Conservation (phyloP, 441 rosid genomes). For the Euphorbia celastroides region DNA sequence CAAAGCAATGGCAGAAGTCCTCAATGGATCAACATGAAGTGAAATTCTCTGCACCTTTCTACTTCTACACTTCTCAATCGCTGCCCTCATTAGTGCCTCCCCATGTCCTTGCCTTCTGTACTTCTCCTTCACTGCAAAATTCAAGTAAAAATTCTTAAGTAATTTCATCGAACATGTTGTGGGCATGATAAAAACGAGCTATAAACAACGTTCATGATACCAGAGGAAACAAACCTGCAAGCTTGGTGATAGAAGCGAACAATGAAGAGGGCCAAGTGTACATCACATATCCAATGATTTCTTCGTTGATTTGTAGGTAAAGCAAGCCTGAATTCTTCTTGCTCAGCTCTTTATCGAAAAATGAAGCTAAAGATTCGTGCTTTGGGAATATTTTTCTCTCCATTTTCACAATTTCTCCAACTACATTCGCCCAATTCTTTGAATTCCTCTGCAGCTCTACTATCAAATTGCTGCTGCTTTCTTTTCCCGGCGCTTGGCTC, state of each 20-base stretch:
- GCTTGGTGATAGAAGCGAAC: no score
- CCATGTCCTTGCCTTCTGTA: neutral
- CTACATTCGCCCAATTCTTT: slow-evolving; percentile 26
- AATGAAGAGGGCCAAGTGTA: no score
- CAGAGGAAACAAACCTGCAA: no score
- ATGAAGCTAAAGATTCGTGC: slow-evolving; percentile 68
- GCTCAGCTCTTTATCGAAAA: slow-evolving; percentile 59
- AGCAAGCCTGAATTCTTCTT: slow-evolving; percentile 64
- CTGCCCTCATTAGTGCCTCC: neutral
- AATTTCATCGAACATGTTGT: no score
- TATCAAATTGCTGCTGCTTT: slow-evolving; percentile 1
- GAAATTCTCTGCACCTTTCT: neutral
- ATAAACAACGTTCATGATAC: no score
- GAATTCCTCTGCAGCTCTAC: slow-evolving; percentile 51
- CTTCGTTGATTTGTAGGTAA: slow-evolving; percentile 33
- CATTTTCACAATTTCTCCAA: slow-evolving; percentile 59
- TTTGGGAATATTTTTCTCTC: slow-evolving; percentile 72
- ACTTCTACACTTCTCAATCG: neutral
- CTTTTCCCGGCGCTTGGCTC: slow-evolving; percentile 20
- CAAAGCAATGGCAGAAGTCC: neutral
- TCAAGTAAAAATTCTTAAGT: no score
- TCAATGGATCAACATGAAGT: neutral
- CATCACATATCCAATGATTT: slow-evolving; percentile 55
- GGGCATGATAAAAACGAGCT: no score
- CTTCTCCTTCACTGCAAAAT: neutral